Evolutionary conservation across 257 asterid species (phyloP), one percentile per base, ranked within the genome.

Genomic region (Salvia splendens): DNA sequence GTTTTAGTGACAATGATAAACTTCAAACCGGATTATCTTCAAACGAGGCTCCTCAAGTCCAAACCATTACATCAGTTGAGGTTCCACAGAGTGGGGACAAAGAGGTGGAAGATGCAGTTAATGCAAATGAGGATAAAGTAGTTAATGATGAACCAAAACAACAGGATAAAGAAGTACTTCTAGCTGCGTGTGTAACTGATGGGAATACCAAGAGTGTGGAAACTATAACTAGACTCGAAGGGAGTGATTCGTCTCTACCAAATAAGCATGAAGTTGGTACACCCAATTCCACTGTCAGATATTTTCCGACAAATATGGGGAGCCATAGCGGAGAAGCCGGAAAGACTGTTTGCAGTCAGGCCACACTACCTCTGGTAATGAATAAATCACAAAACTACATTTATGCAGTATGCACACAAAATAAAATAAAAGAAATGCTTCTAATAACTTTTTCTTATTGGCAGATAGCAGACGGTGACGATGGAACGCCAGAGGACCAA

Each of bases 401-500:
- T 24, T 24, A 24, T 24, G 30, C 30, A 24, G 1, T 24, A 24
- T 24, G 30, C 30, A 24, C 30, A 24, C 30, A 24, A 61, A 12
- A 61, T 8, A 67, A 33, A 28, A 11, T 16, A 35, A 2, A 38
- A 15, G 1, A 24, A 12, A 64, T 55, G 60, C 35, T 65, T 32
- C n/a, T 65, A 35, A 68, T 61, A 17, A 55, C 51, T 74, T 20
- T 11, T 56, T 24, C 70, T 64, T 65, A 65, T 70, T 55, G 69
- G 65, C 74, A 92, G 97, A 77, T 80, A 77, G 78, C 72, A 46
- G 96, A 84, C 75, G 74, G 67, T 73, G 97, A 83, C 60, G 92
- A 87, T 50, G 97, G 97, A 63, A 84, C 96, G 20, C 87, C 89
- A 54, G 97, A 84, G 64, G 96, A 86, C 41, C 98, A 89, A 79